A percentile compares a stretch with the other conserved stretches of the same genome.
These are phyloP conservation scores for Teunomyces gatunensis DNA, from an alignment of 805 yeast species.

Conservation along the genomic window DNA sequence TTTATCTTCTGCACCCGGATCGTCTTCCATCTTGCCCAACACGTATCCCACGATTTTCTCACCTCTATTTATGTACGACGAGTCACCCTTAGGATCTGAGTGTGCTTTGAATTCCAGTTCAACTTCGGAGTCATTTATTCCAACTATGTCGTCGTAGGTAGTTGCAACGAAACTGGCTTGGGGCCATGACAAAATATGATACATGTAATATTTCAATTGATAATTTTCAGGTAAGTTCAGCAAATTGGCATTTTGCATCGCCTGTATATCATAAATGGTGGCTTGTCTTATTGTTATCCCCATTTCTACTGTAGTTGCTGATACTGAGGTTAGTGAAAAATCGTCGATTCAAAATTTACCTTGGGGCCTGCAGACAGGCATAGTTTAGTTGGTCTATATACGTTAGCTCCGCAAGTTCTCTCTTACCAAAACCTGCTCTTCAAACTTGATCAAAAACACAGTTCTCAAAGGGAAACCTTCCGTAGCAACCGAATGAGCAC, in stretches of 20 bases:
- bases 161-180: conserved; percentile 96
- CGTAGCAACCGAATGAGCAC: conserved; percentile 76
- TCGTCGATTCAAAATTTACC: not conserved
- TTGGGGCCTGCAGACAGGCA: not conserved
- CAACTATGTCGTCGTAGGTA: conserved; percentile 49
- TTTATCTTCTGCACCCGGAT: conserved; percentile 69
- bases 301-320: conserved; percentile 38
- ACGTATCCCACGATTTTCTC: conserved; percentile 95
- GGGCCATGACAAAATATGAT: conserved; percentile 95
- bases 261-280: conserved; percentile 79
- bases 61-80: conserved; percentile 61
- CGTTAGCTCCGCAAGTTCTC: conserved; percentile 44
- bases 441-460: conserved; percentile 73
- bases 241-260: conserved; percentile 93
- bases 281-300: conserved; percentile 89
- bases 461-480: conserved; percentile 63
- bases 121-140: conserved; percentile 26
- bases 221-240: conserved; percentile 94
- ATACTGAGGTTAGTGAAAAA: not conserved
- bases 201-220: conserved; percentile 86
- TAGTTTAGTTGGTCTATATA: not conserved
- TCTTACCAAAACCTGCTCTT: conserved; percentile 52
- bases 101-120: conserved; percentile 13
- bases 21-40: conserved; percentile 95
- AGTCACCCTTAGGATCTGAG: conserved; percentile 52